phyloP scores from a whole-genome alignment of 2,329 filamentous ascomycete genomes.

The Basipetospora chlamydospora region DNA sequence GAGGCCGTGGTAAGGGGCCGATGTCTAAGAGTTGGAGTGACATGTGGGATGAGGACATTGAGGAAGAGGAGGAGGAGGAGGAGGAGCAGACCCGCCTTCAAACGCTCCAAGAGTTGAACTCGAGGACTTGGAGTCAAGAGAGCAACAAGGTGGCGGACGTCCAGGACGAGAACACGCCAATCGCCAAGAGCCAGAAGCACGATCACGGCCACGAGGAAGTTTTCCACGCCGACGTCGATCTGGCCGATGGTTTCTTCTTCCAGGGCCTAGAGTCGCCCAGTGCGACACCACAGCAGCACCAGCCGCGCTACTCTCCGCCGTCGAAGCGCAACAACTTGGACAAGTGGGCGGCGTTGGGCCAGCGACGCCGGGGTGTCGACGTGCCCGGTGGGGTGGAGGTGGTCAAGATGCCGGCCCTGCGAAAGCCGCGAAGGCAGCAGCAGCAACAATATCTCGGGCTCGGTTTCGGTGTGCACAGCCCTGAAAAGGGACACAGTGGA shows the following conservation, averaged over 20 bases:
- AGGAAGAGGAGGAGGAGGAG: conserved; percentile 49
- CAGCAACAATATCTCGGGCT: no score
- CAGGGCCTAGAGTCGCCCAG: conserved; percentile 28
- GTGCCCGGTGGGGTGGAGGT: conserved; percentile 30
- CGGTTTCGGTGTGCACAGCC: no score
- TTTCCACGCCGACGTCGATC: conserved; percentile 38
- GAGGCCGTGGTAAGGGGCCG: conserved; percentile 54
- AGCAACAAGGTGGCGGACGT: conserved; percentile 29
- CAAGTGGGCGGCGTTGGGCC: conserved; percentile 82
- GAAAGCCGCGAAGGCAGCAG: conserved; percentile 32
- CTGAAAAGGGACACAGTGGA: no score
- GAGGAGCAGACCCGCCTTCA: conserved; percentile 19
- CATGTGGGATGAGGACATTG: conserved; percentile 85
- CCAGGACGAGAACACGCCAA: conserved; percentile 17
- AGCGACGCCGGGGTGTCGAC: conserved; percentile 62
- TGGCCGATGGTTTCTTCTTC: conserved; percentile 59
- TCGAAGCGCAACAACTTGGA: conserved; percentile 52
- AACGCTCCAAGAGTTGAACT: conserved; percentile 51
- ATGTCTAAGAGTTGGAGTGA: conserved; percentile 99
- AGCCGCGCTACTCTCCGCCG: conserved; percentile 47
- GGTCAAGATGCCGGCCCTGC: conserved; percentile 32
- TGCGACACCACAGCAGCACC: conserved; percentile 12
- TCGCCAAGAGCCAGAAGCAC: conserved; percentile 12
- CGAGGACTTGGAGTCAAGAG: conserved; percentile 67
- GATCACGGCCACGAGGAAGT: conserved; percentile 13